Conservation (phyloP, 73 alveolate species). For the Uronychia setigera region DNA sequence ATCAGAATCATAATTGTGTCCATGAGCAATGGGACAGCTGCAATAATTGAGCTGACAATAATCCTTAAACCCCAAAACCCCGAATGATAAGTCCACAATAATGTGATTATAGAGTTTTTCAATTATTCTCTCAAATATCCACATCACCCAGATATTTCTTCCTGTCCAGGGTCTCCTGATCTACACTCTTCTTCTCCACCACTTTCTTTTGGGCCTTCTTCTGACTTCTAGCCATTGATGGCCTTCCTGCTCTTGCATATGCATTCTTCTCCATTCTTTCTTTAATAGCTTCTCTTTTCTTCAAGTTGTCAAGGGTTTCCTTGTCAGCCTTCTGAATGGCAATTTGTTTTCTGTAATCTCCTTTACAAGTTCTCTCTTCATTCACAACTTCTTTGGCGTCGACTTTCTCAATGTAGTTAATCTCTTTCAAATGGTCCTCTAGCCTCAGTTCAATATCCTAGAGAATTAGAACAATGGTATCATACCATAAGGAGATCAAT, state of each 20-base stretch:
- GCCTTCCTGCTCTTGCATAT: slow-evolving; percentile 13
- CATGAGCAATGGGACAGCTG: no score
- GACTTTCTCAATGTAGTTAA: slow-evolving; percentile 36
- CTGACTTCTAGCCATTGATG: background rate
- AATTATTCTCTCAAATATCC: no score
- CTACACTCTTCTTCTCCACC: slow-evolving; percentile 30
- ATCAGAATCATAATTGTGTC: no score
- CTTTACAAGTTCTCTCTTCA: slow-evolving; percentile 29
- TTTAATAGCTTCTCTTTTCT: slow-evolving; percentile 26
- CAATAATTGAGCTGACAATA: no score
- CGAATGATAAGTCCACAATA: no score
- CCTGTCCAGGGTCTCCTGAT: slow-evolving; percentile 48
- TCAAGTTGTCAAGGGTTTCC: slow-evolving; percentile 23
- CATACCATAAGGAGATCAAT: slow-evolving; percentile 52
- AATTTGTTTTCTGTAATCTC: slow-evolving; percentile 6
- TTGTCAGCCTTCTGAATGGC: slow-evolving; percentile 19
- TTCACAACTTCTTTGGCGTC: slow-evolving; percentile 53
- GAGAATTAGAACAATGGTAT: no score
- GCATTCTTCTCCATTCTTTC: slow-evolving; percentile 39
- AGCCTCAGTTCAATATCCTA: slow-evolving; percentile 36
- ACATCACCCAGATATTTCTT: slow-evolving; percentile 51
- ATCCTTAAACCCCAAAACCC: no score
- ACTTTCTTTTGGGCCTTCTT: slow-evolving; percentile 13
- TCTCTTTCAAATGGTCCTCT: slow-evolving; percentile 39
- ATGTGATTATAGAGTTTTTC: no score